Conservation (phyloP, 495 filamentous ascomycete species). For the Oleoguttula mirabilis region DNA sequence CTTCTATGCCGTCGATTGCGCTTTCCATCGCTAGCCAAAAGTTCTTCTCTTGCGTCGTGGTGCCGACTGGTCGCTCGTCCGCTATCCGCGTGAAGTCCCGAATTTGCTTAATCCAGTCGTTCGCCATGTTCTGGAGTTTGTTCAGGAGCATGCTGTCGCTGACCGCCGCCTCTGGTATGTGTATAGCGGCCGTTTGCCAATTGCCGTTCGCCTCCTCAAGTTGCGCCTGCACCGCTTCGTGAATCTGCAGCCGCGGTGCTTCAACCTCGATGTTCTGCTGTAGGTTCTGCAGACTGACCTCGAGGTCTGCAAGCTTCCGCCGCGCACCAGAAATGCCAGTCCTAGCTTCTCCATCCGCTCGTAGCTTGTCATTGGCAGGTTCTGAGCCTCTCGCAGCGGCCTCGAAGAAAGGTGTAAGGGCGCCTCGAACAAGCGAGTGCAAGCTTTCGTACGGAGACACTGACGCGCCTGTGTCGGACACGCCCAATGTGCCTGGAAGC, state of each 20-base stretch:
- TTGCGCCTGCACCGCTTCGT: constrained; percentile 73
- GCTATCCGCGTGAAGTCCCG: constrained; percentile 93
- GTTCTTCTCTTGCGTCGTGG: constrained; percentile 92
- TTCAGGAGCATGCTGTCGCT: constrained; percentile 86
- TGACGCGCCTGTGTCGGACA: constrained; percentile 52
- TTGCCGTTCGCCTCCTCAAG: constrained; percentile 57
- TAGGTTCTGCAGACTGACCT: constrained; percentile 74
- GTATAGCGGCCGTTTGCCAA: constrained; percentile 56
- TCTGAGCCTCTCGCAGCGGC: constrained; percentile 81
- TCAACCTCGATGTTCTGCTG: constrained; percentile 98
- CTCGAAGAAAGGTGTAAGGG: constrained; percentile 88
- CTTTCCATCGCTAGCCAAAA: constrained; percentile 97
- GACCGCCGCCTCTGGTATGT: constrained; percentile 59
- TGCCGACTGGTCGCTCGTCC: constrained; percentile 73
- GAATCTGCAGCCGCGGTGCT: constrained; percentile 69
- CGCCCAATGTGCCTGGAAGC: constrained; percentile 54
- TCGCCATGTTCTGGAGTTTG: constrained; percentile 81
- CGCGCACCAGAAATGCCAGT: constrained; percentile 93
- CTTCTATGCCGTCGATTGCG: constrained; percentile 77
- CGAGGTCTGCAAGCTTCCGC: constrained; percentile 87
- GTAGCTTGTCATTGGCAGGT: constrained; percentile 47
- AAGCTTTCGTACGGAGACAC: constrained; percentile 82
- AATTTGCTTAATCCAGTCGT: constrained; percentile 96
- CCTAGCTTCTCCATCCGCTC: constrained; percentile 68
- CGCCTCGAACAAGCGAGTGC: constrained; percentile 76